Percentiles rank a stretch among this genome's conserved stretches.
Evolutionary conservation across 768 basidiomycete genomes (phyloP).

Genomic region (Hygrophorus russula): DNA sequence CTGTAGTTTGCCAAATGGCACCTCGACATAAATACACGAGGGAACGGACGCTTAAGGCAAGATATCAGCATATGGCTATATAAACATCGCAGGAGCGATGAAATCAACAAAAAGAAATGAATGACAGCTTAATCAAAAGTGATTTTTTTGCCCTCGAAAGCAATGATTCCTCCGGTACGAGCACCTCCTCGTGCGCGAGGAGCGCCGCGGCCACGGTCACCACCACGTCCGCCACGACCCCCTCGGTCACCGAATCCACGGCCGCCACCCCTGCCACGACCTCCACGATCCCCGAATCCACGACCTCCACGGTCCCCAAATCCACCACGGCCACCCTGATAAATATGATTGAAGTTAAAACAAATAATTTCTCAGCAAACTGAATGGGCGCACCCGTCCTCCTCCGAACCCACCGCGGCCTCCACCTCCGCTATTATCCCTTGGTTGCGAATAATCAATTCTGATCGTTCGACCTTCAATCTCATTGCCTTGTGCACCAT

Average conservation of each 20-base stretch:
- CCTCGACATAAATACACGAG: slow-evolving; percentile 17
- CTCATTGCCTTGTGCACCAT: slow-evolving; percentile 55
- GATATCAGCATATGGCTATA: background rate
- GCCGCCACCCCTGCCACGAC: slow-evolving; percentile 30
- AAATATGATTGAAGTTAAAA: background rate
- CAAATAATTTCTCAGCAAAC: background rate
- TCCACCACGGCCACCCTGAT: slow-evolving; percentile 21
- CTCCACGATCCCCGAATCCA: slow-evolving; percentile 35
- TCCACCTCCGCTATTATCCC: slow-evolving; percentile 49
- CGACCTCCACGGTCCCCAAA: slow-evolving; percentile 31
- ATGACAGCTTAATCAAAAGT: slow-evolving; percentile 34
- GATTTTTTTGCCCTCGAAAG: slow-evolving; percentile 58
- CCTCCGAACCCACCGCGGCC: slow-evolving; percentile 29
- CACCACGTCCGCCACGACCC: slow-evolving; percentile 19
- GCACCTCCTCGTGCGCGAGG: slow-evolving; percentile 33
- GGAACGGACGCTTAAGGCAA: slow-evolving; percentile 6
- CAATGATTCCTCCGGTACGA: slow-evolving; percentile 53
- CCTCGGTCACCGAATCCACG: slow-evolving; percentile 23
- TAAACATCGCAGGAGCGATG: background rate
- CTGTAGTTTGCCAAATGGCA: slow-evolving; percentile 14
- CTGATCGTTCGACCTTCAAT: slow-evolving; percentile 75
- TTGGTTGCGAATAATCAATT: slow-evolving; percentile 79
- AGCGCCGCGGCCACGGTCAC: slow-evolving; percentile 31
- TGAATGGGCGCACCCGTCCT: slow-evolving; percentile 7
- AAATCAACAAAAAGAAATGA: background rate